Evolutionary conservation across 495 filamentous ascomycete genomes (phyloP).

Genomic region (Tuber indicum): DNA sequence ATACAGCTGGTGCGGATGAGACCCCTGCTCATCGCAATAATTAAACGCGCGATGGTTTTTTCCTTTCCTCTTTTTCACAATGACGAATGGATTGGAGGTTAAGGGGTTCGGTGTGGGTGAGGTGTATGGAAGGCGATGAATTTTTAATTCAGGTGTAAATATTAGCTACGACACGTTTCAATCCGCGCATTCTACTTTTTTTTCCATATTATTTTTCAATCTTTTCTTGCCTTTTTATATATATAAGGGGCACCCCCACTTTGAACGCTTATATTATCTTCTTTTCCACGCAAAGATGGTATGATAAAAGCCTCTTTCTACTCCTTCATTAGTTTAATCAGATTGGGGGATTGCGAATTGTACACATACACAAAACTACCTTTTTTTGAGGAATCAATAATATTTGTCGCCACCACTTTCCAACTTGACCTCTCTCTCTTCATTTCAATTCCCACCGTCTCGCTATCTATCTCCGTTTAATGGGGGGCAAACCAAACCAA

Average conservation of each 20-base stretch:
- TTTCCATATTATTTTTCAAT: background rate
- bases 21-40: conserved; percentile 17
- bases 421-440: background rate
- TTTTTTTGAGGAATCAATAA: background rate
- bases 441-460: background rate
- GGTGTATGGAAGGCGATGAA: background rate
- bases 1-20: conserved; percentile 37
- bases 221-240: background rate
- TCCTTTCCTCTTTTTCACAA: background rate
- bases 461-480: background rate
- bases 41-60: background rate
- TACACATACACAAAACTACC: background rate
- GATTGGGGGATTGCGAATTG: background rate
- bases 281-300: background rate
- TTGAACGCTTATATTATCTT: background rate
- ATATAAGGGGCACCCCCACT: background rate
- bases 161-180: background rate
- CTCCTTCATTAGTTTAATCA: background rate
- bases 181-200: background rate
- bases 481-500: background rate
- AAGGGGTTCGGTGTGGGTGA: background rate
- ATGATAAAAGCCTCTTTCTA: background rate
- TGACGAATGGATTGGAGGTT: background rate
- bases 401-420: background rate
- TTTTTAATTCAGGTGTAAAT: background rate